phyloP scores from a whole-genome alignment of 2,329 filamentous ascomycete species.

The Huntiella abstrusa region DNA sequence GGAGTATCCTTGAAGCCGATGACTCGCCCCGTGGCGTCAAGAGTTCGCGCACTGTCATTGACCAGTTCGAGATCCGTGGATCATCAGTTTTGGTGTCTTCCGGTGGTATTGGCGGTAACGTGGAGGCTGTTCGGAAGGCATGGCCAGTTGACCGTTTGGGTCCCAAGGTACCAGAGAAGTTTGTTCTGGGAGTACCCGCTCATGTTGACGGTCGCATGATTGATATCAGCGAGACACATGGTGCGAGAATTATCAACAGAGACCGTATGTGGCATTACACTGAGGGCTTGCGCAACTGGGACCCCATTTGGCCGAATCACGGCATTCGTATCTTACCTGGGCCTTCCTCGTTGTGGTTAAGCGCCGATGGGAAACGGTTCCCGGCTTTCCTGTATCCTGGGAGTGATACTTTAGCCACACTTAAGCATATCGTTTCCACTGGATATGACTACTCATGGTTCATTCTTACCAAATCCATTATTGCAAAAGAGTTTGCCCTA shows the following conservation, averaged over 20 bases:
- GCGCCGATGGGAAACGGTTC: slow-evolving; percentile 38
- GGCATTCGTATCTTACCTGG: slow-evolving; percentile 42
- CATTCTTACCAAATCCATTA: slow-evolving; percentile 37
- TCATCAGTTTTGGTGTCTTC: slow-evolving; percentile 35
- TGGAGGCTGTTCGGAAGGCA: slow-evolving; percentile 37
- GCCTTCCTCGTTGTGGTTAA: slow-evolving; percentile 43
- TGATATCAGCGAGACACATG: slow-evolving; percentile 31
- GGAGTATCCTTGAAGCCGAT: slow-evolving; percentile 32
- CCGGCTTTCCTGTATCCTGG: slow-evolving; percentile 38
- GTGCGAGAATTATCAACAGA: slow-evolving; percentile 37
- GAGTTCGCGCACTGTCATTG: slow-evolving; percentile 28
- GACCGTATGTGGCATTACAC: slow-evolving; percentile 52
- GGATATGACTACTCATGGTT: slow-evolving; percentile 48
- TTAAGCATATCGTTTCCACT: slow-evolving; percentile 39
- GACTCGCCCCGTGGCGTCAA: slow-evolving; percentile 31
- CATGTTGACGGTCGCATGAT: slow-evolving; percentile 49
- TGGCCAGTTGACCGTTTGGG: slow-evolving; percentile 41
- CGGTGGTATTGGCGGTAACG: slow-evolving; percentile 41
- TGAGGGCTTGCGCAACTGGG: slow-evolving; percentile 42
- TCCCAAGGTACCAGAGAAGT: slow-evolving; percentile 32
- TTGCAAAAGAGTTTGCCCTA: slow-evolving; percentile 41
- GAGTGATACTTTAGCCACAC: slow-evolving; percentile 35
- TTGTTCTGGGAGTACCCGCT: slow-evolving; percentile 41
- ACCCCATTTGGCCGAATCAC: slow-evolving; percentile 41
- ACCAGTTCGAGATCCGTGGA: slow-evolving; percentile 33